Evolutionary conservation across 495 filamentous ascomycete genomes (phyloP), one percentile per base, ranked within the genome.

Genomic region (Cercophora newfieldiana): DNA sequence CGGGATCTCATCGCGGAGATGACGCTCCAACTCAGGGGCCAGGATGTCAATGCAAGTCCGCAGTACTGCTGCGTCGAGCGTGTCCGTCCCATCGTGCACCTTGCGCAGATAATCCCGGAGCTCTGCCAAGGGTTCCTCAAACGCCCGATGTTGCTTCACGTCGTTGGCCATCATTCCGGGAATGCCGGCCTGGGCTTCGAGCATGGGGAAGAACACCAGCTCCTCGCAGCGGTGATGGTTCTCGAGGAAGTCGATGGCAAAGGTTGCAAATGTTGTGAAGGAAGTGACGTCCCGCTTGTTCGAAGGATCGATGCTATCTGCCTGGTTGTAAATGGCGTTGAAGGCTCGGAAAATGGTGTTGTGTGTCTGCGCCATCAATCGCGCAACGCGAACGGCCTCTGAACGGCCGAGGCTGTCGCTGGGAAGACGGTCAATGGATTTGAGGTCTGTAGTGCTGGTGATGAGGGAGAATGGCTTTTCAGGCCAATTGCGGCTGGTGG

Each of bases 261-360:
- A 65, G 4, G 14, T 29, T 4, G 63, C 37, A 25, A 65, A 65
- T 18, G 26, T 48, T 7, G 31, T 18, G 25, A 65, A 47, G 53
- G 57, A 54, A 4, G 19, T 26, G 21, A 33, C 28, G 53, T 65
- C 63, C 4, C 10, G 3, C 6, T 7, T 25, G 24, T 30, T 50
- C 7, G 28, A 59, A 22, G 61, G 61, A 26, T 63, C 25, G 33
- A 65, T 25, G 22, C 16, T 12, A 1, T 5, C 3, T 8, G 63
- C 30, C 28, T 65, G 63, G 30, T 30, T 18, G 53, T 59, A 65
- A 37, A 65, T 50, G n/a, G 63, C 63, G 54, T 65, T 65, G 51
- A 65, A 31, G 53, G 63, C 63, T 18, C 63, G 63, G 24, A 65
- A 65, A 30, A 65, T 59, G 63, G 63, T 65, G 33, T 65, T 65